phyloP scores from a whole-genome alignment of 495 filamentous ascomycete species.

The Aspergillus affinis region DNA sequence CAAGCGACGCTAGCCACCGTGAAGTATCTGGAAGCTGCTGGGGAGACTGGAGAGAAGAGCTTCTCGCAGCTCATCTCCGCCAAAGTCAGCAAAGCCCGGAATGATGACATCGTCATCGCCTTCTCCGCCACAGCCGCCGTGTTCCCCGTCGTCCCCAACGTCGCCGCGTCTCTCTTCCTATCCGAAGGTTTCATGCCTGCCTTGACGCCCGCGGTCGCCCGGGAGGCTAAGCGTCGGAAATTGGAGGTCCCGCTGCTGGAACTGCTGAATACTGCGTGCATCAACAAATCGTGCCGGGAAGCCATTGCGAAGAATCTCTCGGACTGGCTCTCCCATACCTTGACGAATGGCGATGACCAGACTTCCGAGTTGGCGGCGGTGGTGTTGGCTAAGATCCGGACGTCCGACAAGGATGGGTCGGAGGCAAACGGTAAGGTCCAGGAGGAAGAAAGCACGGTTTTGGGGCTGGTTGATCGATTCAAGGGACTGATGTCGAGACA shows the following conservation, averaged over 20 bases:
- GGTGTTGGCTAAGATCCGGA: constrained; percentile 72
- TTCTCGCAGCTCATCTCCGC: constrained; percentile 66
- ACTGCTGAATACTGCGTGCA: constrained; percentile 86
- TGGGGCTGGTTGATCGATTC: constrained; percentile 75
- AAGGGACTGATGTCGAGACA: constrained; percentile 69
- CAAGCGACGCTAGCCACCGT: constrained; percentile 75
- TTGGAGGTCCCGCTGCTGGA: constrained; percentile 82
- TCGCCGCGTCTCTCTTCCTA: constrained; percentile 73
- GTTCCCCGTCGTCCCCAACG: constrained; percentile 77
- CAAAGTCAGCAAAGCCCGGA: constrained; percentile 50
- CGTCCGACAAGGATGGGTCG: constrained; percentile 42
- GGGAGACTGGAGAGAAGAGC: constrained; percentile 61
- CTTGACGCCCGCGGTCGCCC: constrained; percentile 67
- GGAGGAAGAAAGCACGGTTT: constrained; percentile 55
- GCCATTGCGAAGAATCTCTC: constrained; percentile 76
- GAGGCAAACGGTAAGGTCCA: constrained; percentile 40
- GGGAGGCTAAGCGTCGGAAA: constrained; percentile 70
- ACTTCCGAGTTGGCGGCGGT: constrained; percentile 76
- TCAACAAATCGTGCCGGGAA: constrained; percentile 74
- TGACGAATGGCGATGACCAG: constrained; percentile 64
- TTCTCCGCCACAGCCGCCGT: constrained; percentile 86
- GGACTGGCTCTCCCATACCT: constrained; percentile 77
- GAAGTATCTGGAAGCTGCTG: constrained; percentile 76
- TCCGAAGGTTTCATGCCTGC: constrained; percentile 75
- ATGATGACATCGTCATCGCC: constrained; percentile 65